A percentile compares a stretch with the other conserved stretches of the same genome.
Conservation (phyloP, 1,284 basidiomycete species). For the Ganoderma sp. region DNA sequence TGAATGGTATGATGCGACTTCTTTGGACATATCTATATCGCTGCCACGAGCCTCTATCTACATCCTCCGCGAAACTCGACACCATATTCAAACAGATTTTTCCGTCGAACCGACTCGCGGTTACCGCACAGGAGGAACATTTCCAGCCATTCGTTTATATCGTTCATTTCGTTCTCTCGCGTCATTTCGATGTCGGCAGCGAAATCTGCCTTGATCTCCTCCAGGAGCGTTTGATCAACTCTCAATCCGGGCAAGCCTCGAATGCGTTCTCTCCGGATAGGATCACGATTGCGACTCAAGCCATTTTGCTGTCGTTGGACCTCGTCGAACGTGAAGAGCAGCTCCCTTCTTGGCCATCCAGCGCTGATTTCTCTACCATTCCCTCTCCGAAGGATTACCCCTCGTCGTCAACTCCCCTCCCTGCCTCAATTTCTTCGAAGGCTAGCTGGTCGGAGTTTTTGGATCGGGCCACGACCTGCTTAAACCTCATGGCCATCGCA, state of each 20-base stretch:
- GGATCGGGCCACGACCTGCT: slow-evolving; percentile 65
- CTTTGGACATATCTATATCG: slow-evolving; percentile 96
- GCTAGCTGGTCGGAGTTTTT: slow-evolving; percentile 81
- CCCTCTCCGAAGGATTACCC: slow-evolving; percentile 73
- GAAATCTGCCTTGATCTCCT: slow-evolving; percentile 84
- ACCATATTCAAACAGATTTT: slow-evolving; percentile 81
- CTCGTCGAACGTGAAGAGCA: slow-evolving; percentile 74
- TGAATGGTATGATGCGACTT: slow-evolving; percentile 86
- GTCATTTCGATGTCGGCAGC: slow-evolving; percentile 87
- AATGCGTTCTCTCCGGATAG: slow-evolving; percentile 71
- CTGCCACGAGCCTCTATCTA: slow-evolving; percentile 84
- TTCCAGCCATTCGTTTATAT: slow-evolving; percentile 82
- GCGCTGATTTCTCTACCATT: slow-evolving; percentile 68
- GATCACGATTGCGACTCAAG: slow-evolving; percentile 78
- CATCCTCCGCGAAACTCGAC: slow-evolving; percentile 82
- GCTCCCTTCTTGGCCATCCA: slow-evolving; percentile 79
- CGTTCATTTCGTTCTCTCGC: slow-evolving; percentile 83
- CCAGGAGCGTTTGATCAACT: slow-evolving; percentile 63
- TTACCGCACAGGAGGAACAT: slow-evolving; percentile 78
- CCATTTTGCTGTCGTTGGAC: slow-evolving; percentile 77
- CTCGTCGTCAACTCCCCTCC: slow-evolving; percentile 67
- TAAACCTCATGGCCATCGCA: slow-evolving; percentile 66
- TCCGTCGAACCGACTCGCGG: slow-evolving; percentile 66
- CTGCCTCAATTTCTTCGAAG: slow-evolving; percentile 60
- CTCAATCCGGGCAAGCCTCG: slow-evolving; percentile 50